phyloP scores from a whole-genome alignment of 2,329 filamentous ascomycete species.

The Calonectria hawksworthii region DNA sequence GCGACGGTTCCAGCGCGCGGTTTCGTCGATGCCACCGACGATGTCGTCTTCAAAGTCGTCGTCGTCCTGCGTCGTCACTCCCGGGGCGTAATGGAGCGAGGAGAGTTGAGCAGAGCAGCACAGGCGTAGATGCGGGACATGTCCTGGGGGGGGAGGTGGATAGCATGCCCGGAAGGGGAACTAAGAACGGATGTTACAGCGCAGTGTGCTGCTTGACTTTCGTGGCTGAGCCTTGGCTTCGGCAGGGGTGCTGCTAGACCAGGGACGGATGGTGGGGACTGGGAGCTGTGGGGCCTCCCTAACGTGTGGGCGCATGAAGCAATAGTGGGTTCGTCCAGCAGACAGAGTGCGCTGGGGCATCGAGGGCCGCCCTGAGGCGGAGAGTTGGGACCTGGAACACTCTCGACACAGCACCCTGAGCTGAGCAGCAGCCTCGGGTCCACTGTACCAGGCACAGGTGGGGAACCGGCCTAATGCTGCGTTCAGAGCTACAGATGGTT shows the following conservation, averaged over 20 bases:
- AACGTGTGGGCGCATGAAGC: constrained; percentile 32
- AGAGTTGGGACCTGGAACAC: constrained; percentile 20
- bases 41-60: constrained; percentile 21
- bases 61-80: constrained; percentile 25
- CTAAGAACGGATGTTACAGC: constrained; percentile 11
- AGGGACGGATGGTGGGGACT: constrained; percentile 32
- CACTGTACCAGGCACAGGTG: constrained; percentile 27
- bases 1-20: constrained; percentile 24
- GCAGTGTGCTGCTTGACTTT: constrained; percentile 30
- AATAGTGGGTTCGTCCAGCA: constrained; percentile 13
- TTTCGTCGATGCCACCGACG: constrained; percentile 21
- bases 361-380: constrained; percentile 12
- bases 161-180: constrained; percentile 17
- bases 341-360: constrained; percentile 1
- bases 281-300: neutral
- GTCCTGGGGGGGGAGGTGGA: constrained; percentile 13
- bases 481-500: neutral
- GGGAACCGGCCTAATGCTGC: neutral
- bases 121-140: constrained; percentile 14
- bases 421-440: constrained; percentile 1
- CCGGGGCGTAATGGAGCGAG: constrained; percentile 13
- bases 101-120: constrained; percentile 16
- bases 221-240: constrained; percentile 34
- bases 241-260: constrained; percentile 36
- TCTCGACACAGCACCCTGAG: constrained; percentile 24